Base-by-base conservation (phyloP, 306 rosid species). In the Malus sylvestris region DNA sequence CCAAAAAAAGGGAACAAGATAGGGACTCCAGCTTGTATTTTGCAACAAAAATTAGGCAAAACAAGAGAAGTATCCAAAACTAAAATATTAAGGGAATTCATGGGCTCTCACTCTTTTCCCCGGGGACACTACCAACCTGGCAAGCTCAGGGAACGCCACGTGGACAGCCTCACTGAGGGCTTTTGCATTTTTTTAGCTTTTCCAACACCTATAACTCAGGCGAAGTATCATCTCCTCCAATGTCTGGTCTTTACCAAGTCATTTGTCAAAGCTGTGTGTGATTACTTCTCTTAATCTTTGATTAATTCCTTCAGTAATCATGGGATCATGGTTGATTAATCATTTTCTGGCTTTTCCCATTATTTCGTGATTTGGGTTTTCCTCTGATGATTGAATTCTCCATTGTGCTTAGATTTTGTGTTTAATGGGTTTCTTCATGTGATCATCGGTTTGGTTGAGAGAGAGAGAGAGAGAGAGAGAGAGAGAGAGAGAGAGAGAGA, bases 151-250 rank as follows among this genome's bases (percentile, higher is more conserved):
- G 29, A 38, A 18, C 0, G n/a, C 40, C 77, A 73, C 69, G 69
- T 61, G 77, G 58, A 60, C 44, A 73, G 10, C 38, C 67, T 10
- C 64, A 71, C 55, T 4, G 55, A 58, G 27, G 22, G 57, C 27
- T 8, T 6, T 38, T 57, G 51, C 25, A 44, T 12, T 42, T 42
- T 42, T 74, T 27, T n/a, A 74, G 77, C 44, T 42, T 76, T 67
- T 67, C 53, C 22, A 73, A 76, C 33, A 76, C 74, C 91, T 75
- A 78, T 74, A 76, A 76, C 85, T 75, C 77, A 59, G 88, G 88
- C 88, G 81, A 85, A 71, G 85, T 74, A 73, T 85, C 69, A 90
- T 86, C 92, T 57, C 84, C 85, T 80, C 84, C 96, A 80, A 51
- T 80, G 75, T 71, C 79, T 79, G 35, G 75, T 62, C 73, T 76